Evolutionary conservation across 2,329 filamentous ascomycete species (phyloP), one percentile per base, ranked within the genome.

Genomic region (Talaromyces sp.): DNA sequence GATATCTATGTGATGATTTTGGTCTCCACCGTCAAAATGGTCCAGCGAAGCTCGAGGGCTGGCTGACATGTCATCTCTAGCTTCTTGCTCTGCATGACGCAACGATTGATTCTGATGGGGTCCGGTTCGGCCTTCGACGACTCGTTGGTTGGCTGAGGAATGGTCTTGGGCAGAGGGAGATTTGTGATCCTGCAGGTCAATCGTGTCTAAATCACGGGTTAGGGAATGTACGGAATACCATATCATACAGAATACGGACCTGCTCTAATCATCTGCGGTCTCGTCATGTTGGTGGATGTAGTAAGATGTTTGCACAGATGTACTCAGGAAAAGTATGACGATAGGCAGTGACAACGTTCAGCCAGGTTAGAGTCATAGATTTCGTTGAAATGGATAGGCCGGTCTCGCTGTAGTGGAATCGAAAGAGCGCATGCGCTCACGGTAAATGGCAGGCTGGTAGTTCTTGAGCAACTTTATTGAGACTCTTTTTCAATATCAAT

Each of bases 141-240:
- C 79, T 66, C 81, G 83, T 66, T 80, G 77, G 73, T 86, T 85
- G 70, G 83, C 83, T 33, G 64, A 59, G 17, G 85, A 82, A 78
- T 96, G 93, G 75, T 93, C 90, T 81, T 96, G 86, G 45, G 94
- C 92, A 54, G 93, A 95, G 39, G 93, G 92, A 66, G 90, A 84
- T 73, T 89, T 83, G 74, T 88, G 90, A 79, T 92, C 87, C 85
- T 98, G 95, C 61, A 98, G 88, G 81, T 98, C 95, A 80, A 97
- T 90, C 68, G 94, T 96, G 82, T 98, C 94, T 96, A 56, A 63
- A 7, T 25, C 41, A 52, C 35, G 13, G 37, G 39, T 67, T 37
- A 64, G 58, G 37, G 3, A 63, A 19, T n/a, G 17, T n/a, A 31
- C 37, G 27, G 8, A 56, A 33, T 33, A 8, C 31, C 11, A 43